Evolutionary conservation across 257 asterid species (phyloP).

Genomic region (Solanum corneliomulleri): DNA sequence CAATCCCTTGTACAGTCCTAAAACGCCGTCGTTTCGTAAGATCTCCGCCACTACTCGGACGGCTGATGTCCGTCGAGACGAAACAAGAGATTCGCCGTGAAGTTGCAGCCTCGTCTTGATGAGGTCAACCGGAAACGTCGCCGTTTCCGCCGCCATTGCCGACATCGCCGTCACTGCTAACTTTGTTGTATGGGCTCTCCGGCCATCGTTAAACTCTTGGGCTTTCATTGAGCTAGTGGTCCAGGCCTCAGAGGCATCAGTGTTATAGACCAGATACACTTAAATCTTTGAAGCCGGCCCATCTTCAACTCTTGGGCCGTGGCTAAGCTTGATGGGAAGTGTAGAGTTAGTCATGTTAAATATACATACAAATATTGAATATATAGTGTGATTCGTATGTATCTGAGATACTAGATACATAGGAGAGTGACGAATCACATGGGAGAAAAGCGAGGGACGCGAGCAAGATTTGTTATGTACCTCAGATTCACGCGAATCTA

Average conservation of each 20-base stretch:
- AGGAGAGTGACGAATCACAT: too few relatives aligned
- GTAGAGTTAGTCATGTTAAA: background rate
- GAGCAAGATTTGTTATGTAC: too few relatives aligned
- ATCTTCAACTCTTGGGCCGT: background rate
- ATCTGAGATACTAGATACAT: too few relatives aligned
- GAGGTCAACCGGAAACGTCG: slow-evolving; percentile 84
- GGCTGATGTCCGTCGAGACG: slow-evolving; percentile 28
- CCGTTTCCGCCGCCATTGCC: slow-evolving; percentile 68
- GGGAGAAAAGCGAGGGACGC: too few relatives aligned
- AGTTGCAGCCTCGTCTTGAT: slow-evolving; percentile 79
- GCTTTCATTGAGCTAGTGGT: background rate
- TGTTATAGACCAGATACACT: background rate
- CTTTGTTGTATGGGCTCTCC: slow-evolving; percentile 7
- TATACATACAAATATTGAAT: fast-evolving
- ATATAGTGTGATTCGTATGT: too few relatives aligned
- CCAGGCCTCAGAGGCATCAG: background rate
- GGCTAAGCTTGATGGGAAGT: background rate
- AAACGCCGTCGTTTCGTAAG: slow-evolving; percentile 43
- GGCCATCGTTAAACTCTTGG: background rate
- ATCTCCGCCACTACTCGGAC: slow-evolving; percentile 31
- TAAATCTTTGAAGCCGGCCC: background rate
- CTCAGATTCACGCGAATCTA: fast-evolving
- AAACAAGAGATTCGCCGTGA: slow-evolving; percentile 42
- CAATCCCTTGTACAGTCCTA: slow-evolving; percentile 59
- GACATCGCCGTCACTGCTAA: slow-evolving; percentile 55